Evolutionary conservation across 345 rosid genomes (phyloP).

Genomic region (Xanthoceras sorbifolium): DNA sequence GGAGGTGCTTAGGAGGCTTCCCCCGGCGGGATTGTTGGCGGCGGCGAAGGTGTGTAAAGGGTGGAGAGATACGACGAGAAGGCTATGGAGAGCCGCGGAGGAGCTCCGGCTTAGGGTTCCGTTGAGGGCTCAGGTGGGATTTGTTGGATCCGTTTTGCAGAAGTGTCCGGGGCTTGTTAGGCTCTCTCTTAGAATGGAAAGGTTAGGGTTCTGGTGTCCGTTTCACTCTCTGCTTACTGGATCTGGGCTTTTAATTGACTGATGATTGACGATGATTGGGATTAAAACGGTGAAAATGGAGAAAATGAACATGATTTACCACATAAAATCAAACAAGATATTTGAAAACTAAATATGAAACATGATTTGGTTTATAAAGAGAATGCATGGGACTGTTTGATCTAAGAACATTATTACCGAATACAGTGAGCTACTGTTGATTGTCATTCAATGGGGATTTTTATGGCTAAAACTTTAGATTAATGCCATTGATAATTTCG

Average conservation of each 20-base stretch:
- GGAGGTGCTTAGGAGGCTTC: conserved; percentile 81
- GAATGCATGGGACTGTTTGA: conserved; percentile 3
- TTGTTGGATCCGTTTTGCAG: conserved; percentile 80
- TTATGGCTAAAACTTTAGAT: background rate
- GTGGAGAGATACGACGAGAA: conserved; percentile 81
- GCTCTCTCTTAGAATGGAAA: conserved; percentile 75
- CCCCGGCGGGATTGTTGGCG: conserved; percentile 68
- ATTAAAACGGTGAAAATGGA: background rate
- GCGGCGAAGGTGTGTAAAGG: conserved; percentile 85
- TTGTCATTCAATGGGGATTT: background rate
- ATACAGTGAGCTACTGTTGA: conserved; percentile 18
- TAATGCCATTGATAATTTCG: background rate
- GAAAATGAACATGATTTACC: background rate
- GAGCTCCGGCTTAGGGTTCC: conserved; percentile 85
- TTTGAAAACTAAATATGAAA: background rate
- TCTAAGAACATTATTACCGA: background rate
- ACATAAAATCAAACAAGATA: background rate
- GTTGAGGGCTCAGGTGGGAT: conserved; percentile 59
- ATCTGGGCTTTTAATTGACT: conserved; percentile 40
- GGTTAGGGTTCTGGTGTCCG: conserved; percentile 49
- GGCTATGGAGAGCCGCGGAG: conserved; percentile 86
- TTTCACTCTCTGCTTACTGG: conserved; percentile 24
- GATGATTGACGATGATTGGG: background rate
- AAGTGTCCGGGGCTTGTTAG: conserved; percentile 77
- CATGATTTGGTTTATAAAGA: conserved; percentile 2